Evolutionary conservation across 2,329 filamentous ascomycete species (phyloP).

Genomic region (Aspergillus melleus): DNA sequence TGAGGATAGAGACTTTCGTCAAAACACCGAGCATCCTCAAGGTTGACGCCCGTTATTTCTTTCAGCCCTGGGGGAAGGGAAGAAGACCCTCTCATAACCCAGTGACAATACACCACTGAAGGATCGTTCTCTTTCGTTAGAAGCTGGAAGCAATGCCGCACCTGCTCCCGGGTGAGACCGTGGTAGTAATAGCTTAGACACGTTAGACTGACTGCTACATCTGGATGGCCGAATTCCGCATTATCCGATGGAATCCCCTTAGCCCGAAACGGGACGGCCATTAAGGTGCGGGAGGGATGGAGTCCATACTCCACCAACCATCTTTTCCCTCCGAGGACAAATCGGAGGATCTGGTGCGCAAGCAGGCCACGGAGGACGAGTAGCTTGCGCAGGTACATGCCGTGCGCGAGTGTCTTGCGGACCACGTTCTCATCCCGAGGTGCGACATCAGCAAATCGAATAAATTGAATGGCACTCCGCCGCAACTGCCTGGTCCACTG

Average conservation of each 20-base stretch:
- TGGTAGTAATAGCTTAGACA: slow-evolving; percentile 58
- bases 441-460: not conserved
- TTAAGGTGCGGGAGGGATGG: slow-evolving; percentile 41
- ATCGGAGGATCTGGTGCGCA: slow-evolving; percentile 54
- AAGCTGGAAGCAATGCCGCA: slow-evolving; percentile 49
- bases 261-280: slow-evolving; percentile 61
- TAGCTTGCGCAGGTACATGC: slow-evolving; percentile 5
- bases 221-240: slow-evolving; percentile 63
- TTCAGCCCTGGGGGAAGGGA: slow-evolving; percentile 40
- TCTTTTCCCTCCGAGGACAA: slow-evolving; percentile 56
- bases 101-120: slow-evolving; percentile 45
- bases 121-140: slow-evolving; percentile 55
- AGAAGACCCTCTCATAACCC: slow-evolving; percentile 26
- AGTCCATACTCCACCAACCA: slow-evolving; percentile 67
- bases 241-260: slow-evolving; percentile 58
- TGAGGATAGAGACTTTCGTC: slow-evolving; percentile 51
- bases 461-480: slow-evolving; percentile 15
- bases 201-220: slow-evolving; percentile 58
- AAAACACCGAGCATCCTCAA: slow-evolving; percentile 55
- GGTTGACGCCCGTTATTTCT: slow-evolving; percentile 55
- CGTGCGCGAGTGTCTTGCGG: not conserved
- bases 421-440: not conserved
- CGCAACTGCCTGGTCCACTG: slow-evolving; percentile 15
- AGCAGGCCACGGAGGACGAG: slow-evolving; percentile 51
- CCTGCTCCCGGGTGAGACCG: slow-evolving; percentile 53